phyloP scores from a whole-genome alignment of 108 stramenopile species.

The Parietichytrium sp. region DNA sequence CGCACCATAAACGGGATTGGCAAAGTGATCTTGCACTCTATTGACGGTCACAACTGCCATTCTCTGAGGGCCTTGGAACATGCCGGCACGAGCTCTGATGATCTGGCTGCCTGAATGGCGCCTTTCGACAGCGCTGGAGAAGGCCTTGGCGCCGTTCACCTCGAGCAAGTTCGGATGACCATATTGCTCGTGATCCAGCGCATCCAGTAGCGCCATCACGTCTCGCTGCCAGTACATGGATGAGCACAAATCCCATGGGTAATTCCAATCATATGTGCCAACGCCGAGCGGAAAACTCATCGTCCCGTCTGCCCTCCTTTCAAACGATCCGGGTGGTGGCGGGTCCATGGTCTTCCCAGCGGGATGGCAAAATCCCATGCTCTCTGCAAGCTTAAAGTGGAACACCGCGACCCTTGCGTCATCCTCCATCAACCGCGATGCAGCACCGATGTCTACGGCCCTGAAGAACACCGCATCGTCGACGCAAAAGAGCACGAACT shows the following conservation, averaged over 20 bases:
- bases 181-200: not conserved
- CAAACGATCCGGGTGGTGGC: not conserved
- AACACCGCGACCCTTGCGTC: not conserved
- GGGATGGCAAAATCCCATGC: conserved; percentile 21
- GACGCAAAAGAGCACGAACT: conserved; percentile 26
- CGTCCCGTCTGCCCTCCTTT: not conserved
- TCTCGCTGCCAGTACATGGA: not conserved
- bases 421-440: not conserved
- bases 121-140: not conserved
- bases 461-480: conserved; percentile 15
- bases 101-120: not conserved
- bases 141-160: not conserved
- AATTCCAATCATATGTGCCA: conserved; percentile 15
- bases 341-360: not conserved
- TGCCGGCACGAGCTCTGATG: too few species aligned
- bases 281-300: not conserved
- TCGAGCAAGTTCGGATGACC: conserved; percentile 19
- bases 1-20: not conserved
- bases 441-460: not conserved
- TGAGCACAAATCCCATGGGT: conserved; percentile 17
- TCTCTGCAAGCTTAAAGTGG: conserved; percentile 1
- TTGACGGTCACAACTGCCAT: conserved; percentile 34
- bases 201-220: not conserved
- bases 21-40: not conserved
- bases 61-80: too few species aligned